Evolutionary conservation across 352 stramenopile species (phyloP), one percentile per base, ranked within the genome.

Genomic region (Pilasporangium apinafurcum): DNA sequence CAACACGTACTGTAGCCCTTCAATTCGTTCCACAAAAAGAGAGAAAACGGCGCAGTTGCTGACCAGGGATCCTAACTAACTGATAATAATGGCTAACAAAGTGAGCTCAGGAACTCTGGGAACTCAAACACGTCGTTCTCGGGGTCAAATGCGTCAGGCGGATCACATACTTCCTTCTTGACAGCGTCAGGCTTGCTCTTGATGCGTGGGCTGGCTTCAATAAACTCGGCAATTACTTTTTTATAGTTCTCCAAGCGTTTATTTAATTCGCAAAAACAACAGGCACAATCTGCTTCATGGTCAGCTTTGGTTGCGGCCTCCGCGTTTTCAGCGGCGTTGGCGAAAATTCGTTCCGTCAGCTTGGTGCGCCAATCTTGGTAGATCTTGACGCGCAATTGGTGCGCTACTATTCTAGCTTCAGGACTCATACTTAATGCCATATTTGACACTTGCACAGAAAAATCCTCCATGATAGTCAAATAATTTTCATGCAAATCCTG

Each of bases 291-390:
- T 2, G 50, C 31, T 8, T 53, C 29, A 44, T 77, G 65, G 33
- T 63, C 54, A 38, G 70, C 37, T 9, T 68, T 65, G 46, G 68
- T 51, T 50, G 63, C 37, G 9, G 65, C 53, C 46, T 55, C 59
- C 37, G 58, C 54, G 41, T 68, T 68, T 30, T 72, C 53, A 24
- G 64, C 59, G 25, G 63, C 65, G 32, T 67, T 75, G 38, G 77
- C 56, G 34, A 85, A 83, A 39, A 83, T 73, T 37, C 68, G 59
- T 51, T 86, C 72, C 68, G 82, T 86, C 30, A 88, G 63, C 37
- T 68, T 68, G 13, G 76, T 69, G 40, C 76, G 76, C 79, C 79
- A 91, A 50, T 91, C 76, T 53, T 89, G 77, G 56, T 91, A 91
- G 46, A 91, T 87, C 48, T 76, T 70, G 40, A 86, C 44, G 17